phyloP scores from a whole-genome alignment of 73 alveolate species.

The Paramecium sexaurelia region DNA sequence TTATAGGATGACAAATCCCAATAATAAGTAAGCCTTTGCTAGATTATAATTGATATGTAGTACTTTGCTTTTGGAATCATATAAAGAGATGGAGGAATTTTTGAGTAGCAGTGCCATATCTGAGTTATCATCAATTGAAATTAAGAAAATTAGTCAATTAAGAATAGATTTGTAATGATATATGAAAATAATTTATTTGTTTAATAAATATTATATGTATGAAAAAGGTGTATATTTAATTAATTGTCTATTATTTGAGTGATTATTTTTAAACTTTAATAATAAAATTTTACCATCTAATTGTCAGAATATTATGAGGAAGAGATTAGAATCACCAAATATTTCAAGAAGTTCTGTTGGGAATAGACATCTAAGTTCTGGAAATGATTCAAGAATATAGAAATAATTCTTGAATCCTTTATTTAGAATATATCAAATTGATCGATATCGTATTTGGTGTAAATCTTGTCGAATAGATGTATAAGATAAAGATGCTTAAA shows the following conservation, averaged over 20 bases:
- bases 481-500: background rate
- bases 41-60: background rate
- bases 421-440: background rate
- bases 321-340: background rate
- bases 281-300: background rate
- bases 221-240: too few species aligned
- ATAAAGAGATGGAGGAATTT: constrained; percentile 39
- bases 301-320: background rate
- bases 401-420: background rate
- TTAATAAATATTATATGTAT: too few species aligned
- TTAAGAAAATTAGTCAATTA: background rate
- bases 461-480: background rate
- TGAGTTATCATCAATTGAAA: background rate
- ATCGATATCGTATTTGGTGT: background rate
- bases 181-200: background rate
- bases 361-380: background rate
- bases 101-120: background rate
- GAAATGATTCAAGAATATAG: background rate
- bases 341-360: background rate
- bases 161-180: constrained; percentile 23
- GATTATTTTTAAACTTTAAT: background rate
- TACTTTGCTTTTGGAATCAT: background rate
- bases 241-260: background rate
- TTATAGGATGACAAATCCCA: background rate
- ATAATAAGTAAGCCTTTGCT: background rate